Evolutionary conservation across 805 yeast genomes (phyloP), one percentile per base, ranked within the genome.

Genomic region (Candida krabiensis): DNA sequence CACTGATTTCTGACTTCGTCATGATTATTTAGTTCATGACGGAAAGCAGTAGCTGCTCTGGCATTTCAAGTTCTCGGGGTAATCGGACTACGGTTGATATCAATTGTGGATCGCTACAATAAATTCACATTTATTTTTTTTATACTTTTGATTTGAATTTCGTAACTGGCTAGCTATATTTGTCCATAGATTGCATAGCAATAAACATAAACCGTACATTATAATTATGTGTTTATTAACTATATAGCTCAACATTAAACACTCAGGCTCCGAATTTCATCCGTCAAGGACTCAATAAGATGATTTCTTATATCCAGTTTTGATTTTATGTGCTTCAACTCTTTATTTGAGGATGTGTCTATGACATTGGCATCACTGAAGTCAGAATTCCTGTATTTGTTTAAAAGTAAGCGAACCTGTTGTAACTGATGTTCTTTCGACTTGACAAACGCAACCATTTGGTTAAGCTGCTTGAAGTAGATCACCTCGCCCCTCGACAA

Each of bases 1-100:
- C 21, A 91, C 98, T 2, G 99, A 93, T 60, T 93, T 93, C 56
- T 93, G 63, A 58, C 5, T 8, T 21, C 9, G 27, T 19, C 15
- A 30, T 21, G 4, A 8, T 18, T 14, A n/a, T n/a, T n/a, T n/a
- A n/a, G n/a, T n/a, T n/a, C n/a, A n/a, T n/a, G n/a, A n/a, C n/a
- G n/a, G n/a, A n/a, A n/a, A n/a, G n/a, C n/a, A n/a, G n/a, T n/a
- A n/a, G n/a, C n/a, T n/a, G n/a, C n/a, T n/a, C n/a, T n/a, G n/a
- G n/a, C n/a, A n/a, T 37, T 37, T 6, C 16, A 37, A 19, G 27
- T 30, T 41, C 27, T 43, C 47, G 47, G 47, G 23, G 34, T 19
- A 36, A 37, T 44, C 47, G 44, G 47, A 15, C 18, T 21, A 30
- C 14, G n/a, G 15, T 23, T 21, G 4, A 14, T 11, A 21, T 14